Evolutionary conservation across 2,329 filamentous ascomycete genomes (phyloP), one percentile per base, ranked within the genome.

Genomic region (Juglanconis juglandina): DNA sequence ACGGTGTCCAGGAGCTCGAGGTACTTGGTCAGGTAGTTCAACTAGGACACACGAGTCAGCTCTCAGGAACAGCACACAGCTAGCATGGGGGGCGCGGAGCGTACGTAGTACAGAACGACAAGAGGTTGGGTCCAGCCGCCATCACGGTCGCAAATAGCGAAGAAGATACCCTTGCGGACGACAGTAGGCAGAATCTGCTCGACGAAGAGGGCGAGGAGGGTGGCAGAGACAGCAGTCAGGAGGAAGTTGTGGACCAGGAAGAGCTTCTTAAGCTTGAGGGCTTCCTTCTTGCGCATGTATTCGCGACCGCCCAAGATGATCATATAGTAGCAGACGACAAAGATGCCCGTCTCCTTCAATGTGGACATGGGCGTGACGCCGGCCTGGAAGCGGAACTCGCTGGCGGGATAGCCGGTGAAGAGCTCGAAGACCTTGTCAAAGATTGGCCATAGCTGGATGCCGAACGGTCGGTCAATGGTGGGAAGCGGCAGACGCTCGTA

Each of bases 1-100:
- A 94, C 88, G 62, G 94, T 98, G 77, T 98, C 94, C 69, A 98
- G 81, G 67, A 98, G 84, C 79, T 98, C 94, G 67, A 97, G 85
- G 78, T 96, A 98, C 79, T 98, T 98, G 79, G 93, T 98, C 58
- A 97, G 86, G 81, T 98, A 98, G 83, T 96, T 98, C 73, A 98
- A 84, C 93, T 97, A 9, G 41, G 30, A 72, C 17, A 47, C 13
- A 48, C 34, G 46, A 56, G 69, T 82, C 69, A 84, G 79, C 69
- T 34, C 35, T 50, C n/a, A 7, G 13, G 9, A 14, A 44, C 37
- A 39, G 14, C 35, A 30, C 9, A 46, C 9, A 5, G n/a, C 14
- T 33, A 51, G 50, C 44, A 30, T 39, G 9, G 42, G 32, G 24
- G 46, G 17, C 34, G 33, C 41, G 33, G 7, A 56, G 83, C 92